Base-by-base conservation (phyloP, 169 alveolate species). In the Cryptosporidium baileyi region DNA sequence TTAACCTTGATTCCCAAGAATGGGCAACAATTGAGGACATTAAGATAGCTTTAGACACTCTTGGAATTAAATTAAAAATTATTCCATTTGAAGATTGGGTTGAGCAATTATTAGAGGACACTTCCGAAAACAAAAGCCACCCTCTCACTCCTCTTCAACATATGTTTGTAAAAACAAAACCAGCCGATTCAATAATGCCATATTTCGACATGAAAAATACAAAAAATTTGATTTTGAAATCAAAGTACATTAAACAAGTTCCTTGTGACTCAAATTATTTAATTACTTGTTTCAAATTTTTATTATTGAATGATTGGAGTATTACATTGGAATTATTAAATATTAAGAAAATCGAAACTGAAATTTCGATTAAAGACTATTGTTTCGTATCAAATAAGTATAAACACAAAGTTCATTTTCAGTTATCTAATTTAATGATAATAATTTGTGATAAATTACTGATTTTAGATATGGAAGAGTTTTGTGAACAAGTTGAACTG, bases 111-210 rank as follows among this genome's bases (percentile, higher is more conserved):
- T 19, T 24, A 7, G 34, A 38, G 3, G 67, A 57, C 41, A 74
- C 67, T 7, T 54, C 74, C 3, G 34, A 36, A 74, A 43, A 74
- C 17, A 74, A 11, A 74, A 41, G 54, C 54, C 65, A 74, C 36
- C 85, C 85, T 19, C 60, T 74, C 22, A 38, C 74, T 8, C 85
- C 85, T 22, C 44, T 74, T 22, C 85, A 74, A 28, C 85, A 74
- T 44, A 74, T 74, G 85, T 74, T 74, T 57, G 85, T 74, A 15
- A 51, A 51, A 38, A 45, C 49, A 54, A 74, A 30, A 57, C 85
- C 85, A 8, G 57, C 67, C 22, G 85, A 74, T 34, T 74, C 85
- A 36, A 74, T 57, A 26, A 74, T 74, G 85, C 85, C 85, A 36
- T 57, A 54, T 22, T 74, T 74, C 17, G 85, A 74, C 26, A 74